Base-by-base conservation (phyloP, 495 filamentous ascomycete species). In the Penicillium silybi region DNA sequence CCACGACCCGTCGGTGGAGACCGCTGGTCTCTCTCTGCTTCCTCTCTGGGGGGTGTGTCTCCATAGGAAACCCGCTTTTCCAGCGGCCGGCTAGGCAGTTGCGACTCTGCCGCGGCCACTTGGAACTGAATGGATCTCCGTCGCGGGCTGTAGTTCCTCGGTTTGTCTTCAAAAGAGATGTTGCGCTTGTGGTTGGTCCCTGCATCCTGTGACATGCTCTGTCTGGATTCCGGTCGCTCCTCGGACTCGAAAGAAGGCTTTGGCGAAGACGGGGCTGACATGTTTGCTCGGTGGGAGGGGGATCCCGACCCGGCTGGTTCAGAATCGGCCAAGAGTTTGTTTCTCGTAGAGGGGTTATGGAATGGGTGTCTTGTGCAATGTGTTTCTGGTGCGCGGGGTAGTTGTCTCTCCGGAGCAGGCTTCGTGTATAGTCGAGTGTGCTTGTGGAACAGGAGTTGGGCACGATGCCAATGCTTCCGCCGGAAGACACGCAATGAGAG, bases 241-340 rank as follows among this genome's bases (percentile, higher is more conserved):
- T 81, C 82, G 18, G 81, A 80, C 56, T 78, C 84, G 27, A 77
- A 73, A 8, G 73, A 73, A 15, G 64, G 64, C 43, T 61, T 64
- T 11, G 68, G 65, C 1, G 69, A 66, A n/a, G 54, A 34, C 6
- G 65, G 61, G 22, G 58, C 57, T 48, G 68, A 61, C 65, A 68
- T 65, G 19, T 29, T 53, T 44, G 42, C 16, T 20, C 20, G n/a
- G 39, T 42, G 34, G 42, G 38, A 47, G 34, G 23, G 22, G 34
- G 13, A 3, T 32, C 17, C 17, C 35, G 13, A 18, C 13, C 26
- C 4, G 15, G 8, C 44, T 20, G 2, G 15, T 9, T 27, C 20
- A 8, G 27, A 19, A 20, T 1, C 29, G 6, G 20, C 8, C 41
- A 19, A 7, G 6, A 8, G 19, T 9, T 6, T 32, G 15, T 44